Evolutionary conservation across 768 basidiomycete species (phyloP).

Genomic region (Boletellus sp.): DNA sequence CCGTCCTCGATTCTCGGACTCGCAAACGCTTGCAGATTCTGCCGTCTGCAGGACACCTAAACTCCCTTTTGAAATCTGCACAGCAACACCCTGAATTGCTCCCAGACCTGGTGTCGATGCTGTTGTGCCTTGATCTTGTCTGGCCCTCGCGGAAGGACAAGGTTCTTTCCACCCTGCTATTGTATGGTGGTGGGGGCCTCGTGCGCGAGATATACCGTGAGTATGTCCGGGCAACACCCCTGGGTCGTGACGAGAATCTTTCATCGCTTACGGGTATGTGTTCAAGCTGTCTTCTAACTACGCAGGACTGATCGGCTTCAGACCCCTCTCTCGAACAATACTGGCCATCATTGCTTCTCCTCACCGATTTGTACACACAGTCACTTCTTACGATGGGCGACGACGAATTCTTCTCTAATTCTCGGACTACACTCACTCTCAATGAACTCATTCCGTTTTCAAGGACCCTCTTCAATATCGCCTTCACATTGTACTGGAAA

Average conservation of each 20-base stretch:
- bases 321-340: constrained; percentile 43
- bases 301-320: constrained; percentile 17
- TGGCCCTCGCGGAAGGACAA: constrained; percentile 60
- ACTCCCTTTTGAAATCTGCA: constrained; percentile 45
- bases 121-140: constrained; percentile 53
- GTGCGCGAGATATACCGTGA: constrained; percentile 74
- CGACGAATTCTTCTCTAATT: constrained; percentile 85
- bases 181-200: constrained; percentile 54
- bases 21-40: constrained; percentile 61
- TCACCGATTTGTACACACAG: constrained; percentile 79
- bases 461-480: constrained; percentile 77
- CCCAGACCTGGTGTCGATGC: constrained; percentile 50
- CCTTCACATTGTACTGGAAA: constrained; percentile 73
- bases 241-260: constrained; percentile 56
- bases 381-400: constrained; percentile 89
- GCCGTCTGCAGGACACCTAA: constrained; percentile 49
- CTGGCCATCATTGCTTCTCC: constrained; percentile 74
- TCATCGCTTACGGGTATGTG: constrained; percentile 39
- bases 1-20: constrained; percentile 55
- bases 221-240: constrained; percentile 54
- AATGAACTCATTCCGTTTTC: constrained; percentile 80
- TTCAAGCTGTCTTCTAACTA: not conserved
- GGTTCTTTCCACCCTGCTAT: constrained; percentile 53
- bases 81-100: constrained; percentile 40
- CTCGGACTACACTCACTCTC: constrained; percentile 72